Evolutionary conservation across 352 stramenopile genomes (phyloP).

Genomic region (Globisporangium radiosum): DNA sequence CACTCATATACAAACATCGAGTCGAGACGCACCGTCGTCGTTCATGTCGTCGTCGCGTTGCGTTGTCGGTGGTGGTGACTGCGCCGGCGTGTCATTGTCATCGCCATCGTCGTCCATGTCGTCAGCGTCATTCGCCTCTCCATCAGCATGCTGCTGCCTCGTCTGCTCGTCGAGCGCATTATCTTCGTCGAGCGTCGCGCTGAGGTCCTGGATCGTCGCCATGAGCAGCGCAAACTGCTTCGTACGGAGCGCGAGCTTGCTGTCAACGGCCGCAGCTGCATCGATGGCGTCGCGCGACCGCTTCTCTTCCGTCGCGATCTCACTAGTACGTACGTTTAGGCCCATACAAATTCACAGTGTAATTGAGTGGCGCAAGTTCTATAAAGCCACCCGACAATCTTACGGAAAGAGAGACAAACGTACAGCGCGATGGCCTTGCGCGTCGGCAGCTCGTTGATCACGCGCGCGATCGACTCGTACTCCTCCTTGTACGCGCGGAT

Average conservation of each 20-base stretch:
- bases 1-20: neutral
- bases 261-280: slow-evolving; percentile 47
- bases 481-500: slow-evolving; percentile 84
- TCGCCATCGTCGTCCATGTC: slow-evolving; percentile 49
- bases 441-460: slow-evolving; percentile 80
- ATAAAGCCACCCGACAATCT: too few species aligned
- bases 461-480: slow-evolving; percentile 79
- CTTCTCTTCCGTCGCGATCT: slow-evolving; percentile 57
- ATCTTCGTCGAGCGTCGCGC: slow-evolving; percentile 72
- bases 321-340: slow-evolving; percentile 11
- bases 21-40: neutral
- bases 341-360: too few species aligned
- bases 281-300: slow-evolving; percentile 44
- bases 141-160: slow-evolving; percentile 27
- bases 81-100: neutral
- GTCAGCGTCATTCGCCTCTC: slow-evolving; percentile 37
- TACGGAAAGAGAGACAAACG: slow-evolving; percentile 6
- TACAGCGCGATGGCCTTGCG: slow-evolving; percentile 47
- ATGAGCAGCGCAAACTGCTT: slow-evolving; percentile 83
- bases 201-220: slow-evolving; percentile 80
- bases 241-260: slow-evolving; percentile 54
- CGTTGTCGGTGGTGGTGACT: too few species aligned
- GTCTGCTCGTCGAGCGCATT: slow-evolving; percentile 35
- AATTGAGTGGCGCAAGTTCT: too few species aligned
- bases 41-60: too few species aligned